Evolutionary conservation across 768 basidiomycete species (phyloP).

Genomic region (Pholiota molesta): DNA sequence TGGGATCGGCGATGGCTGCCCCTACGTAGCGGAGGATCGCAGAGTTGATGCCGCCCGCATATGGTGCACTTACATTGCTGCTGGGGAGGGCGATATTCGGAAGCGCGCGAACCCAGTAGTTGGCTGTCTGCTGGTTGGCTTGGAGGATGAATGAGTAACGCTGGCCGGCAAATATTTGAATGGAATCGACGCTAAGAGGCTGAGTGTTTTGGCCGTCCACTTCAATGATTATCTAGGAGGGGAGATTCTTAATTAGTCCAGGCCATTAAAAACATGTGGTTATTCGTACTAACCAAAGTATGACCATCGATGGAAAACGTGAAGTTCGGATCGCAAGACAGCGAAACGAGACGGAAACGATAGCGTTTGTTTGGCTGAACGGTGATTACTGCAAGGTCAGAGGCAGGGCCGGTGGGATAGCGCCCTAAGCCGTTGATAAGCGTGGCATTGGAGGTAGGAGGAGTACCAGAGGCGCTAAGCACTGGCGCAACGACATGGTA

Average conservation of each 20-base stretch:
- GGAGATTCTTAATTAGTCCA: not conserved
- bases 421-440: not conserved
- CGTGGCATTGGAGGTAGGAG: not conserved
- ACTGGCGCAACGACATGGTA: not conserved
- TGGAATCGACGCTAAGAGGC: slow-evolving; percentile 36
- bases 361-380: not conserved
- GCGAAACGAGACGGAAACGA: not conserved
- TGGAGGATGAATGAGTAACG: slow-evolving; percentile 37
- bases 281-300: not conserved
- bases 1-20: slow-evolving; percentile 41
- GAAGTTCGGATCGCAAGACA: not conserved
- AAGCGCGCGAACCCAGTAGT: slow-evolving; percentile 45
- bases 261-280: not conserved
- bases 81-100: slow-evolving; percentile 22
- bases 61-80: not conserved
- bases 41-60: slow-evolving; percentile 44
- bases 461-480: not conserved
- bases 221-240: slow-evolving; percentile 29
- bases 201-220: slow-evolving; percentile 39
- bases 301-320: not conserved
- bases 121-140: slow-evolving; percentile 35
- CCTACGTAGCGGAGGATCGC: slow-evolving; percentile 43
- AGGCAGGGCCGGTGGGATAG: not conserved
- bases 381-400: not conserved
- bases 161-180: slow-evolving; percentile 26